Conservation (phyloP, 495 filamentous ascomycete genomes). For the Neurospora hispaniola region DNA sequence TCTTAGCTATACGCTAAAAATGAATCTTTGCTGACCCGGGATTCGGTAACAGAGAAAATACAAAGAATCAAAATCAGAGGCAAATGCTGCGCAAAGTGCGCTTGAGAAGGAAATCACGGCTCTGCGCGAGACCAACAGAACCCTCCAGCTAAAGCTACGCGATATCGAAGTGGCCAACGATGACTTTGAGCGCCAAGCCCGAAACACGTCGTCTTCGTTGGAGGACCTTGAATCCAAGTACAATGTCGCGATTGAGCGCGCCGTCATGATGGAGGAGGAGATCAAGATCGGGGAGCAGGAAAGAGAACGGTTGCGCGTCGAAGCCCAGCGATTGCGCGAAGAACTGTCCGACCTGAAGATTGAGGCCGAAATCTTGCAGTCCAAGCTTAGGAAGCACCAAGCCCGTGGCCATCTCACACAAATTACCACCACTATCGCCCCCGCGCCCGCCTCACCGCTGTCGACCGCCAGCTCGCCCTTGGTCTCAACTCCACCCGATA, state of each 20-base stretch:
- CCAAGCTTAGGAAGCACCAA: conserved; percentile 66
- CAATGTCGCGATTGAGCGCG: conserved; percentile 83
- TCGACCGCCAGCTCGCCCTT: conserved; percentile 63
- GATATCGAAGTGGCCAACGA: conserved; percentile 98
- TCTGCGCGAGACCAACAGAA: conserved; percentile 72
- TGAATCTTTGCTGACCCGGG: not conserved
- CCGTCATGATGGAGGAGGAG: conserved; percentile 90
- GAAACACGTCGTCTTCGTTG: conserved; percentile 85
- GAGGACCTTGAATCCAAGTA: conserved; percentile 97
- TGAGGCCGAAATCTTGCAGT: conserved; percentile 86
- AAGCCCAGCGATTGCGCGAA: conserved; percentile 76
- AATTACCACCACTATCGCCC: conserved; percentile 41
- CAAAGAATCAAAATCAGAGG: conserved; percentile 86
- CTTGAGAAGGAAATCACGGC: conserved; percentile 94
- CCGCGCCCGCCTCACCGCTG: conserved; percentile 46
- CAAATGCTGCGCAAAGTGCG: conserved; percentile 66
- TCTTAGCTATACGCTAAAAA: not conserved
- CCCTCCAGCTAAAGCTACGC: conserved; percentile 68
- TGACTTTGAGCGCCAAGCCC: conserved; percentile 91
- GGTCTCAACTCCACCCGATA: conserved; percentile 58
- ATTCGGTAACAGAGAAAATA: conserved; percentile 64
- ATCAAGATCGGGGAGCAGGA: conserved; percentile 84
- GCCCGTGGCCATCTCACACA: conserved; percentile 37
- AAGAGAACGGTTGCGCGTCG: conserved; percentile 75
- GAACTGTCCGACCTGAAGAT: conserved; percentile 88